Evolutionary conservation across 2,329 filamentous ascomycete species (phyloP), one percentile per base, ranked within the genome.

Genomic region (Arthrobotrys entomopaga): DNA sequence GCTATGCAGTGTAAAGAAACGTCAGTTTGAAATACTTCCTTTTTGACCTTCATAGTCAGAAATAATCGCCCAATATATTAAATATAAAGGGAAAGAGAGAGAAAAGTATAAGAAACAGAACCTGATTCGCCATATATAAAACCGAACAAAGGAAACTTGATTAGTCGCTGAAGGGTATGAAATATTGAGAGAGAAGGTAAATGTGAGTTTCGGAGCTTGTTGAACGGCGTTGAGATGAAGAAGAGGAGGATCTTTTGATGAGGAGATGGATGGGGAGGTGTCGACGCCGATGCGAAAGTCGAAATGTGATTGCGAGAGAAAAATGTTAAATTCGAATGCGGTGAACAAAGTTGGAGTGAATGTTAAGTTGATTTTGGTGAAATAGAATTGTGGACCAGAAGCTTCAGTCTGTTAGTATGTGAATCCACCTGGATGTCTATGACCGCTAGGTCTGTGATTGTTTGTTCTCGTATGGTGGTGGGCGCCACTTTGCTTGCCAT

Each of bases 391-490:
- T 26, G 7, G 24, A 26, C 24, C 24, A 26, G 7, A 26, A 26
- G 24, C 3, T 26, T 3, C 7, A 7, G 24, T 26, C 24, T 26
- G 3, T 26, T 26, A 26, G 24, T 26, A 43, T 43, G 40, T 10
- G 40, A 43, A 43, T 3, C 11, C 40, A 43, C 40, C 40, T 65
- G 60, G 54, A 22, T 60, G 61, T 16, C 67, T 59, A 24, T 60
- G 57, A 3, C 42, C 49, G 5, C 40, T 11, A 19, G 64, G 50
- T 26, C 20, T 46, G 58, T 29, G 24, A 48, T 2, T 20, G 43
- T 53, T 56, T 40, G 15, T 54, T 20, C 16, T 56, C 49, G 6
- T 65, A 50, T n/a, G 52, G 19, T 24, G 60, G 24, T 43, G 53
- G 24, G 4, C 52, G 24, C 3, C 7, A 3, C 3, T 3, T 26